A percentile compares a stretch with the other conserved stretches of the same genome.
Conservation (phyloP, 225 moss, liverwort and hornwort species). For the Physcomitrellopsis africana region DNA sequence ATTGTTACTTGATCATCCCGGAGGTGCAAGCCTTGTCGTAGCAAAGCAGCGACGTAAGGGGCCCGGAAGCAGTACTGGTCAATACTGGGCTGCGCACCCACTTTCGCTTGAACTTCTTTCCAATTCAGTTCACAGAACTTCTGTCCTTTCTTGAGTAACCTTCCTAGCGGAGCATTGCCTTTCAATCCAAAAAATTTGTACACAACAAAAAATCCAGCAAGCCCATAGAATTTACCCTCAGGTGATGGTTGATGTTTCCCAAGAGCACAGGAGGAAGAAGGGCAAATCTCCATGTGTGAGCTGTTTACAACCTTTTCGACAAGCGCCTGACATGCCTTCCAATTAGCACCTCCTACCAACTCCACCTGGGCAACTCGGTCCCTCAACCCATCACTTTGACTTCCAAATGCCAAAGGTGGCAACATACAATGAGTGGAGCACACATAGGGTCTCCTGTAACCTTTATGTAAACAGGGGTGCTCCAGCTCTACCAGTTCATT, state of each 20-base stretch:
- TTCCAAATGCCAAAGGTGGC: slow-evolving; percentile 59
- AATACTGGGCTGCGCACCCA: slow-evolving; percentile 82
- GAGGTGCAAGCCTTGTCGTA: slow-evolving; percentile 87
- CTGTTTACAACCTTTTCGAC: slow-evolving; percentile 75
- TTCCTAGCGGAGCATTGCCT: slow-evolving; percentile 66
- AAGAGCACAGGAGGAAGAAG: slow-evolving; percentile 69
- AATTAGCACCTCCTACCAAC: slow-evolving; percentile 81
- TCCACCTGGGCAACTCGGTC: slow-evolving; percentile 68
- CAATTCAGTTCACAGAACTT: slow-evolving; percentile 84
- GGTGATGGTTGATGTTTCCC: slow-evolving; percentile 87
- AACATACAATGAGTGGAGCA: slow-evolving; percentile 88
- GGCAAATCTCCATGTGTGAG: slow-evolving; percentile 51
- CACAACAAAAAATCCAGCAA: slow-evolving; percentile 96
- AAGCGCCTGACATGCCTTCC: slow-evolving; percentile 80
- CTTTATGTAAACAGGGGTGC: slow-evolving; percentile 88
- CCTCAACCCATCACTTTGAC: slow-evolving; percentile 46
- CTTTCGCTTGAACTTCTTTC: slow-evolving; percentile 78
- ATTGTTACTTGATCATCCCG: slow-evolving; percentile 82
- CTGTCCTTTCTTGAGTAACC: slow-evolving; percentile 80
- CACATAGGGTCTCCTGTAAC: slow-evolving; percentile 76
- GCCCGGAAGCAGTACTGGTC: slow-evolving; percentile 99
- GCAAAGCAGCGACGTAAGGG: slow-evolving; percentile 79
- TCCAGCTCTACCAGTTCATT: slow-evolving; percentile 53
- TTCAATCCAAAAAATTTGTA: slow-evolving; percentile 97
- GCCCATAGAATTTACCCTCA: slow-evolving; percentile 85